Evolutionary conservation across 2,329 filamentous ascomycete genomes (phyloP).

Genomic region (Colletotrichum sp.): DNA sequence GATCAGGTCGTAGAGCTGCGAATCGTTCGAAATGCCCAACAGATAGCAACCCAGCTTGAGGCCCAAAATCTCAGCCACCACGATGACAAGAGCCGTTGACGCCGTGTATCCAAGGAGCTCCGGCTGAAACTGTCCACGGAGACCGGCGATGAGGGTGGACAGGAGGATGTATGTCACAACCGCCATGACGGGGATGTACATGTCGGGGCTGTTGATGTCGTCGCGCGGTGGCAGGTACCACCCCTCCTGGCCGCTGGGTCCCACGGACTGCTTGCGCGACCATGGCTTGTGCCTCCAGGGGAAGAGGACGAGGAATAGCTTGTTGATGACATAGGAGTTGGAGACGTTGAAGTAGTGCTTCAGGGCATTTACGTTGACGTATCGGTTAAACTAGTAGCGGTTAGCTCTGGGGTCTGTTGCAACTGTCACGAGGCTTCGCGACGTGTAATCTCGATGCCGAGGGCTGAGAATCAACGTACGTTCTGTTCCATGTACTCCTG

Average conservation of each 20-base stretch:
- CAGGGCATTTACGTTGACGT: conserved; percentile 88
- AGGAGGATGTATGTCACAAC: conserved; percentile 97
- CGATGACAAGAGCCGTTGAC: conserved; percentile 80
- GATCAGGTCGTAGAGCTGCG: conserved; percentile 89
- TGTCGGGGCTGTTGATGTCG: conserved; percentile 96
- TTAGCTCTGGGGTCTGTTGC: conserved; percentile 14
- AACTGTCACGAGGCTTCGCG: not conserved
- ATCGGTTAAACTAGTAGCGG: conserved; percentile 60
- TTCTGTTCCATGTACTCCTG: conserved; percentile 97
- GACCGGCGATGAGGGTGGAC: conserved; percentile 86
- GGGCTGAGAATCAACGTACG: conserved; percentile 55
- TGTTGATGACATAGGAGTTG: conserved; percentile 94
- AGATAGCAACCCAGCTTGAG: conserved; percentile 94
- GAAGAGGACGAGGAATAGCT: conserved; percentile 91
- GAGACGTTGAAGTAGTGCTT: conserved; percentile 99
- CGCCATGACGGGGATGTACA: conserved; percentile 99
- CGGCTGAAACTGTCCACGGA: conserved; percentile 91
- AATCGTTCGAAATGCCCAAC: conserved; percentile 90
- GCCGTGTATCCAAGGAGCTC: conserved; percentile 92
- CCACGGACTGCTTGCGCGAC: conserved; percentile 85
- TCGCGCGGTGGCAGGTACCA: conserved; percentile 92
- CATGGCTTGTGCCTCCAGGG: conserved; percentile 98
- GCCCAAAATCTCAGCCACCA: conserved; percentile 86
- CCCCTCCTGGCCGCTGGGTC: conserved; percentile 71
- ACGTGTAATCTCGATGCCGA: not conserved